These are phyloP conservation scores for Pseudogymnoascus sp. DNA, from an alignment of 2,329 filamentous ascomycete genomes.

Conservation along the genomic window DNA sequence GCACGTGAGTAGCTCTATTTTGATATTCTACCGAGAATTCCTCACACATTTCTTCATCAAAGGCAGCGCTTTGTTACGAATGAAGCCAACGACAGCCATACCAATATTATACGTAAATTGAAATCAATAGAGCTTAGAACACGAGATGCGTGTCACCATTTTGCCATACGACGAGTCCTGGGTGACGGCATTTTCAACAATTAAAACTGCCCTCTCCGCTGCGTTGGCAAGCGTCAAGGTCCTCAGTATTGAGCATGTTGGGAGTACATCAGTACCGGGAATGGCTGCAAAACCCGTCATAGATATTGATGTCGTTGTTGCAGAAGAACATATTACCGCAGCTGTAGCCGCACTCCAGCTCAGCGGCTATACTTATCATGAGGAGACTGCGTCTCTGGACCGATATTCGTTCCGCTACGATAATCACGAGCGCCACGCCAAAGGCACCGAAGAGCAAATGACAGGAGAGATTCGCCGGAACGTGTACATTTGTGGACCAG, in stretches of 20 bases:
- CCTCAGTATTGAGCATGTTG: constrained; percentile 35
- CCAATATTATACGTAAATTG: neutral
- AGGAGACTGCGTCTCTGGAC: constrained; percentile 29
- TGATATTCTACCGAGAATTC: neutral
- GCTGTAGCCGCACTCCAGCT: constrained; percentile 26
- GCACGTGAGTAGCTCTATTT: neutral
- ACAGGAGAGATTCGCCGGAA: constrained; percentile 24
- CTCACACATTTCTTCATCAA: neutral
- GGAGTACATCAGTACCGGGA: constrained; percentile 41
- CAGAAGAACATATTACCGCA: constrained; percentile 20
- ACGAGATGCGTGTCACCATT: constrained; percentile 14
- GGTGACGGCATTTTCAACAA: constrained; percentile 11
- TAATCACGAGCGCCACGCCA: neutral
- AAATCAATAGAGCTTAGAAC: neutral
- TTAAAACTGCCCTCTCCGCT: constrained; percentile 7
- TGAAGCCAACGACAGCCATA: neutral
- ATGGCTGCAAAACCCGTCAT: constrained; percentile 44
- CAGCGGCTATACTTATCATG: constrained; percentile 28
- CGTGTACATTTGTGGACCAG: constrained; percentile 31
- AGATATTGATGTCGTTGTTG: constrained; percentile 42
- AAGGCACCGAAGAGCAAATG: neutral
- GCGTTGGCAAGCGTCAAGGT: constrained; percentile 10
- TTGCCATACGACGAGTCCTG: constrained; percentile 15
- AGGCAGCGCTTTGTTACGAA: neutral
- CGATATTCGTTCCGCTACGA: constrained; percentile 29